Percentiles rank a stretch among this genome's conserved stretches.
phyloP scores from a whole-genome alignment of 2,329 filamentous ascomycete genomes.

The Periglandula ipomoeae region DNA sequence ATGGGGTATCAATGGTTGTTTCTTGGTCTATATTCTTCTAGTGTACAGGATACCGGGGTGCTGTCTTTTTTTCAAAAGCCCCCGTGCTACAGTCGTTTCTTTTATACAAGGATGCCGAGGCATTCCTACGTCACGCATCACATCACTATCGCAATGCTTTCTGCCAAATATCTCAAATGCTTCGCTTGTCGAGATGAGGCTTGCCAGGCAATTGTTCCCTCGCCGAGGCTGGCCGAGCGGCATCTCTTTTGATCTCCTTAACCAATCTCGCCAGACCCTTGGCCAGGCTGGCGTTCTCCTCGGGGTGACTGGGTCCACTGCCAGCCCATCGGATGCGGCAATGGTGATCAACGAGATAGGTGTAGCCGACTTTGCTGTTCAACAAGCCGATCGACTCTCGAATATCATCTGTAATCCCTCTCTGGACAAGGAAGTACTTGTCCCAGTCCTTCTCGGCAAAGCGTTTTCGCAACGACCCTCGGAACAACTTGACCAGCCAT shows the following conservation, averaged over 20 bases:
- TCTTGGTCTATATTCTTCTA: not conserved
- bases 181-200: conserved; percentile 19
- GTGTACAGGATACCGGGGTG: conserved; percentile 19
- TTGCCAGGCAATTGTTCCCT: conserved; percentile 24
- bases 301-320: conserved; percentile 57
- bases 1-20: conserved; percentile 25
- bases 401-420: conserved; percentile 50
- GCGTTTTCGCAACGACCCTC: conserved; percentile 39
- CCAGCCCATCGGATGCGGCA: conserved; percentile 94
- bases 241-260: conserved; percentile 41
- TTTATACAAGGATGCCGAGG: conserved; percentile 4
- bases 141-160: not conserved
- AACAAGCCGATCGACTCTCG: conserved; percentile 59
- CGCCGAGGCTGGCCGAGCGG: conserved; percentile 22
- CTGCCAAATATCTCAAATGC: conserved; percentile 5
- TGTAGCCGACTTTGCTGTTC: conserved; percentile 89
- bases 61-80: not conserved
- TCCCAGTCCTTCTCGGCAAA: conserved; percentile 45
- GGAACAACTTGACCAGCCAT: conserved; percentile 48
- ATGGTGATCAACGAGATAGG: conserved; percentile 79
- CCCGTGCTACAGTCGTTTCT: not conserved
- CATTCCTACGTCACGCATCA: not conserved
- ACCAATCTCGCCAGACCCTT: conserved; percentile 56
- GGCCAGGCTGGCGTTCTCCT: conserved; percentile 58
- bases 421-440: conserved; percentile 52